Evolutionary conservation across 2,329 filamentous ascomycete genomes (phyloP), one percentile per base, ranked within the genome.

Genomic region (Penicillium sp.): DNA sequence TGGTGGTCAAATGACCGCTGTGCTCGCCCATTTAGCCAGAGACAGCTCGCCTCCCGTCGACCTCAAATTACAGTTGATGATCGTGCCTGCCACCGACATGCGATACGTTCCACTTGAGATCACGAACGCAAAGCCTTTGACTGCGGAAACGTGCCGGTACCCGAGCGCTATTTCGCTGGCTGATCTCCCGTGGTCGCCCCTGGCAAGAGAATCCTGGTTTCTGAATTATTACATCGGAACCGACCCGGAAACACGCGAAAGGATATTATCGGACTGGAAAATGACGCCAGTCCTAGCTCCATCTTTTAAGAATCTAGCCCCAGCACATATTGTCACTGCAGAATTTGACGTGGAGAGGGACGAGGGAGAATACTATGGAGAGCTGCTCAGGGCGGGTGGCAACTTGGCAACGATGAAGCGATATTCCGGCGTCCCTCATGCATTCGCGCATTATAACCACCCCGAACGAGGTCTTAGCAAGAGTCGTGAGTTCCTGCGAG

Each of bases 321-420:
- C 65, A 1, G 73, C 73, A 1, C 69, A 77, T 11, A 70, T 78
- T 8, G 59, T 78, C 41, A 77, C 75, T 1, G 75, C 76, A 2
- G 75, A 76, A 52, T 75, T 76, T 58, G 75, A 78, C 55, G 57
- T 75, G 6, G 64, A 75, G 55, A 67, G 76, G n/a, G 76, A 78
- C 61, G 73, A 78, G 54, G 74, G 74, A 3, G 71, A 75, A 31
- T 59, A 64, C 9, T 73, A 73, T 49, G 68, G 70, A 3, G 13
- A 61, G 0, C 46, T 73, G 19, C 50, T 76, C 7, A 26, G 38
- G 11, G 45, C 69, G 1, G 67, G 67, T 3, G 73, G 73, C 1
- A 73, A 71, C 29, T 15, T 49, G 17, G 71, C 73, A 7, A 68
- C 69, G 1, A 65, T 68, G 61, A 74, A 73, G 44, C 57, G 71